These are phyloP conservation scores for Pyrenula massariospora DNA, from an alignment of 495 filamentous ascomycete species.

Conservation along the genomic window DNA sequence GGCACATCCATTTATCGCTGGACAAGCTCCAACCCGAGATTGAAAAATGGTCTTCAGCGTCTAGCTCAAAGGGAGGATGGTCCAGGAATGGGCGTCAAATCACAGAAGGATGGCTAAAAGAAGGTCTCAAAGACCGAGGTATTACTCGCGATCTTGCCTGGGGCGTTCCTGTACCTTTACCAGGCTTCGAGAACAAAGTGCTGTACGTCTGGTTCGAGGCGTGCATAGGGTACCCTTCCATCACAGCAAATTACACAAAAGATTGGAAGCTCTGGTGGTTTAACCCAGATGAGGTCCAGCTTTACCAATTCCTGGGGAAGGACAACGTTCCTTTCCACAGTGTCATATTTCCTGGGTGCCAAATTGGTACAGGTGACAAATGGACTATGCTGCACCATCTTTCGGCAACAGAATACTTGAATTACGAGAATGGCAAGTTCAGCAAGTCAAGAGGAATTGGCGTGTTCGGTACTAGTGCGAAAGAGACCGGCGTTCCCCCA, in stretches of 20 bases:
- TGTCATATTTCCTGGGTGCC: slow-evolving; percentile 82
- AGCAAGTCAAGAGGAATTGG: slow-evolving; percentile 82
- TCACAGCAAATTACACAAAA: slow-evolving; percentile 78
- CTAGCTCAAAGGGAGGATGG: slow-evolving; percentile 55
- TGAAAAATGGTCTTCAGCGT: slow-evolving; percentile 54
- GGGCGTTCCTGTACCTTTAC: slow-evolving; percentile 61
- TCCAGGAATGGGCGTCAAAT: slow-evolving; percentile 61
- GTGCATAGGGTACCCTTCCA: slow-evolving; percentile 91
- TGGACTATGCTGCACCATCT: slow-evolving; percentile 91
- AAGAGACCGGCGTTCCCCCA: slow-evolving; percentile 73
- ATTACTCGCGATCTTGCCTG: slow-evolving; percentile 91
- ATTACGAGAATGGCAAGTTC: slow-evolving; percentile 94
- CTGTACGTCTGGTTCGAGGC: slow-evolving; percentile 99
- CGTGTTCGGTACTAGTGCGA: slow-evolving; percentile 82
- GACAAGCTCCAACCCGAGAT: slow-evolving; percentile 68
- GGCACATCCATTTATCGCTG: slow-evolving; percentile 65
- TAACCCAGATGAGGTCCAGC: slow-evolving; percentile 72
- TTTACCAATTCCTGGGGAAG: slow-evolving; percentile 98
- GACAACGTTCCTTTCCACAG: slow-evolving; percentile 91
- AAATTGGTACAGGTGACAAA: slow-evolving; percentile 69
- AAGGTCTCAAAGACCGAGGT: slow-evolving; percentile 69
- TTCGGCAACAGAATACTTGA: slow-evolving; percentile 87
- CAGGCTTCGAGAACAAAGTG: slow-evolving; percentile 67
- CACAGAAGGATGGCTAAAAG: slow-evolving; percentile 67
- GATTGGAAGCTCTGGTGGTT: slow-evolving; percentile 96